phyloP scores from a whole-genome alignment of 306 rosid genomes.

The Vigna reflexopilosa region DNA sequence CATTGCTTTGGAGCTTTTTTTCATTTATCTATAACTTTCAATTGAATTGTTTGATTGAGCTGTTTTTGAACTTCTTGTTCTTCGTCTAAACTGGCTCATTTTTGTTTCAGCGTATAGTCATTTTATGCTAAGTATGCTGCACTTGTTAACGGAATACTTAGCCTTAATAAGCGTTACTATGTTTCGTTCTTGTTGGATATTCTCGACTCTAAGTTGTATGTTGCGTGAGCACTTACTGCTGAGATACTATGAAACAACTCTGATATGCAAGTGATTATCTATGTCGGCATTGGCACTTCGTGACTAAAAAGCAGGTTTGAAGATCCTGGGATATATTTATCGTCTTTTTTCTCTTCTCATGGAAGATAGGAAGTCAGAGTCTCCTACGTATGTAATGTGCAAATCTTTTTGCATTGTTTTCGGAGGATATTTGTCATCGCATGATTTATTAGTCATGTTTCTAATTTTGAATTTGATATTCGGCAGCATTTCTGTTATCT shows the following conservation, averaged over 20 bases:
- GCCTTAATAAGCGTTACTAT: too few species aligned
- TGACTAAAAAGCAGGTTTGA: background rate
- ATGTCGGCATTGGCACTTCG: background rate
- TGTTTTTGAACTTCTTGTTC: background rate
- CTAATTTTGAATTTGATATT: too few species aligned
- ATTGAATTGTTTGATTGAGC: background rate
- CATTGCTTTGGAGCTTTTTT: too few species aligned
- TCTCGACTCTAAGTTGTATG: background rate
- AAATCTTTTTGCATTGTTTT: too few species aligned
- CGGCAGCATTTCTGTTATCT: too few species aligned
- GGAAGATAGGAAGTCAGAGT: too few species aligned
- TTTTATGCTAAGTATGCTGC: background rate
- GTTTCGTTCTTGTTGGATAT: background rate
- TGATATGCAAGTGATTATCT: background rate
- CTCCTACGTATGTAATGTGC: too few species aligned
- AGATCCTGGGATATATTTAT: background rate
- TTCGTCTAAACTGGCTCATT: slow-evolving; percentile 8
- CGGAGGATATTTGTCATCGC: too few species aligned
- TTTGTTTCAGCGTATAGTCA: background rate
- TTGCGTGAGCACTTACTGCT: background rate
- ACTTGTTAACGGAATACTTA: background rate
- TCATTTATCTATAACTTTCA: background rate
- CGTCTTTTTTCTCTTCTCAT: too few species aligned
- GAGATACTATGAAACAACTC: slow-evolving; percentile 6
- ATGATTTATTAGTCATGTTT: too few species aligned